Percentiles rank a stretch among this genome's conserved stretches.
Conservation (phyloP, 1,284 basidiomycete genomes). For the Agroathelia rolfsii region DNA sequence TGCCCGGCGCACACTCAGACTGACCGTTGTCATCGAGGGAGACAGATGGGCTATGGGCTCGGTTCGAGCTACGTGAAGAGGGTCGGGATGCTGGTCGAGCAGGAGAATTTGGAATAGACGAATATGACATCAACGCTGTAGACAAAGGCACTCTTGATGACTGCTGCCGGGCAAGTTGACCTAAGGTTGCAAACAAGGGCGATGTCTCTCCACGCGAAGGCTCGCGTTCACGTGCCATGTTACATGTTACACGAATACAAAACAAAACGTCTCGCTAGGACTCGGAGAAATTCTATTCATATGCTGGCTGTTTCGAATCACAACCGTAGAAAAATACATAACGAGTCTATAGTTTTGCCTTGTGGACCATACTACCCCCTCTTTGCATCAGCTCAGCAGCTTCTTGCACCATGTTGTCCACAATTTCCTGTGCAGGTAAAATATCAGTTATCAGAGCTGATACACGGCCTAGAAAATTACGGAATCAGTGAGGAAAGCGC, state of each 20-base stretch:
- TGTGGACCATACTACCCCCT: constrained; percentile 28
- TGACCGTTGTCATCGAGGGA: constrained; percentile 51
- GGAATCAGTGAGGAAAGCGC: too few species aligned
- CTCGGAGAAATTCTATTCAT: too few species aligned
- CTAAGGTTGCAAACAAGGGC: too few species aligned
- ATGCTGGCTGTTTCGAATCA: too few species aligned
- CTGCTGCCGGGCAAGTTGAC: too few species aligned
- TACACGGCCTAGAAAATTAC: constrained; percentile 76
- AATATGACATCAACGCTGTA: constrained; percentile 27
- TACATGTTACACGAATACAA: too few species aligned
- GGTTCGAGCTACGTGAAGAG: constrained; percentile 43
- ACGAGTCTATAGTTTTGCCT: constrained; percentile 36
- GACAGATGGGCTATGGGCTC: constrained; percentile 41
- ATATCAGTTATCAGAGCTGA: constrained; percentile 68
- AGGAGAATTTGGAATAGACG: constrained; percentile 19
- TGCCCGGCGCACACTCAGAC: too few species aligned
- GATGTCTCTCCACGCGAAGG: too few species aligned
- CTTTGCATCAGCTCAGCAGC: constrained; percentile 42
- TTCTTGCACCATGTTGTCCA: constrained; percentile 71
- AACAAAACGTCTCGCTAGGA: too few species aligned
- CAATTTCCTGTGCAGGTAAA: constrained; percentile 69
- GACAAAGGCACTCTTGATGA: too few species aligned
- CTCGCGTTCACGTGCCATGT: too few species aligned
- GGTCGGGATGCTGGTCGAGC: constrained; percentile 38
- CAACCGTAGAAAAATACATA: too few species aligned